Base-by-base conservation (phyloP, 106 monocot species). In the Allium cepa region DNA sequence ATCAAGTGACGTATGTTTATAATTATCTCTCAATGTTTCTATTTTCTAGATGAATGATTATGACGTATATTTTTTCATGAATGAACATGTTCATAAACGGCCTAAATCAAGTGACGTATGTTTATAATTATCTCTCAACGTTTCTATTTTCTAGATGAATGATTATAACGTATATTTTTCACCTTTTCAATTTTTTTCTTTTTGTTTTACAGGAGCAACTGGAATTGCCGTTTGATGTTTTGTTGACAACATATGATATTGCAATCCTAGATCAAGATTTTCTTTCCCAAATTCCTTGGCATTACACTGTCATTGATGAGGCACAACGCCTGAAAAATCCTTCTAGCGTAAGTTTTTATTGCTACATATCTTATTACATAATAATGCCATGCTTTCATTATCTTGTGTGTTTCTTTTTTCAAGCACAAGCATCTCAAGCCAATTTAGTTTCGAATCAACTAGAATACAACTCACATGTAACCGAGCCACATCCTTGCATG, bases 301-400 rank as follows among this genome's bases (percentile, higher is more conserved):
- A 87, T 72, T 87, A 83, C 78, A 66, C 78, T 73, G 87, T 99
- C 12, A 83, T 93, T 79, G 92, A 99, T 76, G 97, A 99, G 69
- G 97, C 97, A 59, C 97, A 99, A 67, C 80, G 97, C 11, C 79
- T 99, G 51, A 99, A 99, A 77, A 99, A 99, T 79, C 77, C 90
- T 49, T 81, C 80, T 18, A 99, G 97, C 73, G 97, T 99, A 93
- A 74, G 84, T 51, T 22, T 49, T 11, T 66, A 6, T 11, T 36
- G 36, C 36, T 4, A 22, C 22, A 36, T 36, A 36, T 2, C 36
- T 36, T 36, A 36, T 4, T 36, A 36, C 36, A 36, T 36, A 5
- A 36, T 36, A 36, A 4, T 36, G 36, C 36, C 3, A 36, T 5
- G 5, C 36, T 36, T 36, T 5, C 36, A 1, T 36, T 36, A 36